Percentiles rank a stretch among this genome's conserved stretches.
phyloP scores from a whole-genome alignment of 1,284 basidiomycete genomes.

The Trichosporon sp. region DNA sequence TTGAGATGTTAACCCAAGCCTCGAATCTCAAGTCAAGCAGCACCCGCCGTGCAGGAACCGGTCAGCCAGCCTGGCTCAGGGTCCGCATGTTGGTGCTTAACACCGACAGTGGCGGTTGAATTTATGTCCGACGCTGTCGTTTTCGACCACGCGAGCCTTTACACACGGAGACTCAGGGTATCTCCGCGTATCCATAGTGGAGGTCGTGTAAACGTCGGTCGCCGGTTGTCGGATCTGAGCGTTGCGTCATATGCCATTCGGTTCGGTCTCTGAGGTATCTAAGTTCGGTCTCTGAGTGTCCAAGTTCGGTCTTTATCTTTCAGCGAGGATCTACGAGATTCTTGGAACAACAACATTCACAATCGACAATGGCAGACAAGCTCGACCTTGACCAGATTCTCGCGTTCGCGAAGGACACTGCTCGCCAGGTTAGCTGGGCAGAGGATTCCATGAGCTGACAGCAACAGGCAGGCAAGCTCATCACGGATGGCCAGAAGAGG shows the following conservation, averaged over 20 bases:
- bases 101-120: neutral
- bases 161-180: neutral
- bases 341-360: neutral
- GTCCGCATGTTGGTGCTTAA: neutral
- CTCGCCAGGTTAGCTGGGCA: conserved; percentile 46
- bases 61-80: neutral
- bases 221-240: no score
- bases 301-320: no score
- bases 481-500: conserved; percentile 47
- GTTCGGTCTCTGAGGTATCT: no score
- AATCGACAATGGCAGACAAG: conserved; percentile 21
- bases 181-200: neutral
- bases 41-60: neutral
- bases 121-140: neutral
- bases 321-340: neutral
- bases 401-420: conserved; percentile 65
- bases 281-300: no score
- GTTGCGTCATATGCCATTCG: conserved; percentile 4
- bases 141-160: neutral
- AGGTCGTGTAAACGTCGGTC: neutral
- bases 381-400: conserved; percentile 63
- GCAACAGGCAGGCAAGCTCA: conserved; percentile 49
- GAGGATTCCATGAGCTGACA: neutral
- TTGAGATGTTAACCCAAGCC: conserved; percentile 5
- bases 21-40: neutral